Evolutionary conservation across 208 protist species (phyloP), one percentile per base, ranked within the genome.

Genomic region (Polymyxa betae): DNA sequence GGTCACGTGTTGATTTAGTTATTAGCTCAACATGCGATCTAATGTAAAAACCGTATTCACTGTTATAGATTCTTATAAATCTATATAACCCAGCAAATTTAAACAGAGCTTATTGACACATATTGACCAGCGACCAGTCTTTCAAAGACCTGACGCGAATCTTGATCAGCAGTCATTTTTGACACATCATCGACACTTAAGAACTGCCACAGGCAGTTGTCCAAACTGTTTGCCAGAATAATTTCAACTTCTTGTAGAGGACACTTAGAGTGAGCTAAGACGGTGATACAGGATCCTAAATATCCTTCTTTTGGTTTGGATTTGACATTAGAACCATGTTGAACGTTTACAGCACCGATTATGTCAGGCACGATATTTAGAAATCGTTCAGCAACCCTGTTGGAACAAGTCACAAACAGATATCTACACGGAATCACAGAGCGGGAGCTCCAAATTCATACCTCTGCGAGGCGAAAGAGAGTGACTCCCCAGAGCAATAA

Each of bases 231-330:
- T n/a, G n/a, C n/a, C n/a, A n/a, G n/a, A n/a, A 60, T 60, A 60
- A 24, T 60, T 60, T 60, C 49, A 5, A 40, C 16, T n/a, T 20
- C 5, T 82, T 82, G 5, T 35, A 40, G 16, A 35, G 12, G 35
- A n/a, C 35, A 5, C 72, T n/a, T 5, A 45, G 72, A n/a, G n/a
- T 35, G n/a, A 5, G 40, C 72, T 38, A 82, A n/a, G 72, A 82
- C n/a, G 72, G 72, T 82, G n/a, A 82, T 35, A 40, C 72, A n/a
- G 16, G 72, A 82, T 5, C 72, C 72, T 35, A 82, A 43, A 5
- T 12, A 5, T 20, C 5, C 16, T n/a, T 5, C 16, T 20, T 82
- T n/a, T 20, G 5, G 16, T 35, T n/a, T 5, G 72, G 35, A n/a
- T 40, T 40, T n/a, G 72, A 5, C 72, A 43, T 35, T 43, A 5